Evolutionary conservation across 148 eudicot species (phyloP).

Genomic region (Suaeda aralocaspica): DNA sequence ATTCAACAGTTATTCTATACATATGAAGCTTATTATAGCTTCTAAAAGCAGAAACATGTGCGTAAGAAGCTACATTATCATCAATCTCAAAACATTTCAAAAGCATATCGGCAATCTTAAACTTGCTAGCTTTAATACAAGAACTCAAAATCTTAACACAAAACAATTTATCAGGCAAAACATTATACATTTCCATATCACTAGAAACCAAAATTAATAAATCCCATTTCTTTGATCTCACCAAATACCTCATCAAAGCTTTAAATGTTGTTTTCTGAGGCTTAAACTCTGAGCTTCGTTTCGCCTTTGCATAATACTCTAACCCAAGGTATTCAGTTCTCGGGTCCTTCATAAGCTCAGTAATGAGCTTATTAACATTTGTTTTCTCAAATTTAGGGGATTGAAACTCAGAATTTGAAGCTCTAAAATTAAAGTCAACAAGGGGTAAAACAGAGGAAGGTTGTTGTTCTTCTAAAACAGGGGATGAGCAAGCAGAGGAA

Average conservation of each 20-base stretch:
- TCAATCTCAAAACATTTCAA: slow-evolving; percentile 38
- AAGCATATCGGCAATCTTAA: slow-evolving; percentile 45
- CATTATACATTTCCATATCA: slow-evolving; percentile 38
- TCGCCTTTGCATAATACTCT: slow-evolving; percentile 56
- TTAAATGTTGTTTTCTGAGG: slow-evolving; percentile 46
- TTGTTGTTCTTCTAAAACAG: slow-evolving; percentile 28
- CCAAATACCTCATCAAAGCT: slow-evolving; percentile 47
- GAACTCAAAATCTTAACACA: slow-evolving; percentile 50
- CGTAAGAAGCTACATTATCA: slow-evolving; percentile 30
- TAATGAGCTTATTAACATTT: slow-evolving; percentile 15
- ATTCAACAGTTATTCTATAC: slow-evolving; percentile 54
- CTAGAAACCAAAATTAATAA: slow-evolving; percentile 30
- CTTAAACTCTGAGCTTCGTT: slow-evolving; percentile 30
- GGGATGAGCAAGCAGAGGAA: slow-evolving; percentile 29
- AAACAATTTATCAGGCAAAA: slow-evolving; percentile 43
- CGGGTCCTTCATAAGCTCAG: slow-evolving; percentile 30
- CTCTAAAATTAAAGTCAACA: slow-evolving; percentile 19
- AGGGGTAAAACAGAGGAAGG: slow-evolving; percentile 22
- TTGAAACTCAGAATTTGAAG: not conserved
- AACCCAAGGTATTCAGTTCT: slow-evolving; percentile 45
- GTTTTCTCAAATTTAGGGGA: not conserved
- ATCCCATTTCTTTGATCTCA: slow-evolving; percentile 51
- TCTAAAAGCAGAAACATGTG: slow-evolving; percentile 52
- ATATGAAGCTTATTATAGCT: slow-evolving; percentile 85
- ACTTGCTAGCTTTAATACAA: slow-evolving; percentile 61